phyloP scores from a whole-genome alignment of 2,329 filamentous ascomycete genomes.

The Fusarium globosum region DNA sequence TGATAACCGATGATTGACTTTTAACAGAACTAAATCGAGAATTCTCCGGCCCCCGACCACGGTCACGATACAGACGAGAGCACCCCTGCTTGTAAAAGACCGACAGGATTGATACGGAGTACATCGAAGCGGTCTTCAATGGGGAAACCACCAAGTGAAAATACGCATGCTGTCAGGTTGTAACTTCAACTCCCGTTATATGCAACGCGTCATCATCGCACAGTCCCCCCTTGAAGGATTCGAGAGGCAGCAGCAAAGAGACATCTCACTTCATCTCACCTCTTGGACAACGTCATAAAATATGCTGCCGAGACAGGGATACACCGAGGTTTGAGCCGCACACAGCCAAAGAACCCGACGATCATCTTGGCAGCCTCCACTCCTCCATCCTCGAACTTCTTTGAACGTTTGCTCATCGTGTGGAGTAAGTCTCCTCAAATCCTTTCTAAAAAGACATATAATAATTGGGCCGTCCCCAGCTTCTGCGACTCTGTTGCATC shows the following conservation, averaged over 20 bases:
- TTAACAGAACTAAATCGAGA: background rate
- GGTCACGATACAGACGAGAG: accelerated
- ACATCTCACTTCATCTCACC: background rate
- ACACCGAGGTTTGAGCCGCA: slow-evolving; percentile 24
- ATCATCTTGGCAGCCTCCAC: slow-evolving; percentile 40
- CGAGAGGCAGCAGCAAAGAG: slow-evolving; percentile 9
- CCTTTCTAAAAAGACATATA: slow-evolving; percentile 14
- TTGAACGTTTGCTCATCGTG: background rate
- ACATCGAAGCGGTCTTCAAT: accelerated
- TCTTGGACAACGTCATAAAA: slow-evolving; percentile 35
- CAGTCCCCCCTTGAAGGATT: background rate
- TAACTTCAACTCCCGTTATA: background rate
- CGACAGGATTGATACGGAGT: too few relatives aligned
- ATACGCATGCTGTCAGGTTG: background rate
- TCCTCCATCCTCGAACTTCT: slow-evolving; percentile 11
- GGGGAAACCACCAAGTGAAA: background rate
- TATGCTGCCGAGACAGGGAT: slow-evolving; percentile 29
- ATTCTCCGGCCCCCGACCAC: background rate
- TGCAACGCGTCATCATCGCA: slow-evolving; percentile 14
- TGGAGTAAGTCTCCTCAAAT: background rate
- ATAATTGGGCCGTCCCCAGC: slow-evolving; percentile 8
- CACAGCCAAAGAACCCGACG: slow-evolving; percentile 26
- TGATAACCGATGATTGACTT: background rate
- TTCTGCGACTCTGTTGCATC: background rate
- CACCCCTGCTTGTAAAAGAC: background rate